Percentiles rank a stretch among this genome's conserved stretches.
phyloP scores from a whole-genome alignment of 768 basidiomycete genomes.

The Saitozyma sp. region DNA sequence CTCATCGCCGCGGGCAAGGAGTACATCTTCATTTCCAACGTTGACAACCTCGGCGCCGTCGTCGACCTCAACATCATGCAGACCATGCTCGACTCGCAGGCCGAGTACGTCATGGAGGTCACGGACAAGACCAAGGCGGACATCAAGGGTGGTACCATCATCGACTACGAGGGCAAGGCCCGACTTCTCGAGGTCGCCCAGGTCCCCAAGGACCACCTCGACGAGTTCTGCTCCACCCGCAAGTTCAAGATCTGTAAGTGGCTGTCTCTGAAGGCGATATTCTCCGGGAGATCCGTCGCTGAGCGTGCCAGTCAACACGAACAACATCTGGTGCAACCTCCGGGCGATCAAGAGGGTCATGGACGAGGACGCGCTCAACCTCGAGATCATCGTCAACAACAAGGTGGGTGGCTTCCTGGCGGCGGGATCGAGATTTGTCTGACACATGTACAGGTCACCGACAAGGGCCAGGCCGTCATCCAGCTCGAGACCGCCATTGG shows the following conservation, averaged over 20 bases:
- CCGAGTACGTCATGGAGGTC: slow-evolving; percentile 92
- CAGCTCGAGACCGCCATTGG: slow-evolving; percentile 92
- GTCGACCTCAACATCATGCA: slow-evolving; percentile 77
- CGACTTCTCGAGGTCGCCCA: slow-evolving; percentile 91
- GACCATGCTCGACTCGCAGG: slow-evolving; percentile 76
- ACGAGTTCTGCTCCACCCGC: slow-evolving; percentile 82
- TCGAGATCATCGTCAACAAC: slow-evolving; percentile 90
- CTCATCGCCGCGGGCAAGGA: slow-evolving; percentile 89
- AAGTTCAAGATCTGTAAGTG: slow-evolving; percentile 83
- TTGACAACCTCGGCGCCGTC: slow-evolving; percentile 91
- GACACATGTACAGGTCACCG: slow-evolving; percentile 65
- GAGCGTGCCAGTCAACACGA: slow-evolving; percentile 48
- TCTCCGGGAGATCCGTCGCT: background rate
- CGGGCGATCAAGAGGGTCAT: slow-evolving; percentile 85
- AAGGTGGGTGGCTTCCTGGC: slow-evolving; percentile 32
- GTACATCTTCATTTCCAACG: slow-evolving; percentile 96
- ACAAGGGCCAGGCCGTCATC: slow-evolving; percentile 81
- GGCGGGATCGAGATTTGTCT: background rate
- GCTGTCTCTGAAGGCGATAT: slow-evolving; percentile 52
- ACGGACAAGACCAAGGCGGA: slow-evolving; percentile 97
- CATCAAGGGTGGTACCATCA: slow-evolving; percentile 77
- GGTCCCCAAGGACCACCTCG: slow-evolving; percentile 86
- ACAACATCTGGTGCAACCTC: slow-evolving; percentile 59
- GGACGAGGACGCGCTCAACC: slow-evolving; percentile 78
- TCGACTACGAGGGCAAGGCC: slow-evolving; percentile 85